Percentiles rank a stretch among this genome's conserved stretches.
Conservation (phyloP, 441 rosid genomes). For the Gossypium schwendimanii region DNA sequence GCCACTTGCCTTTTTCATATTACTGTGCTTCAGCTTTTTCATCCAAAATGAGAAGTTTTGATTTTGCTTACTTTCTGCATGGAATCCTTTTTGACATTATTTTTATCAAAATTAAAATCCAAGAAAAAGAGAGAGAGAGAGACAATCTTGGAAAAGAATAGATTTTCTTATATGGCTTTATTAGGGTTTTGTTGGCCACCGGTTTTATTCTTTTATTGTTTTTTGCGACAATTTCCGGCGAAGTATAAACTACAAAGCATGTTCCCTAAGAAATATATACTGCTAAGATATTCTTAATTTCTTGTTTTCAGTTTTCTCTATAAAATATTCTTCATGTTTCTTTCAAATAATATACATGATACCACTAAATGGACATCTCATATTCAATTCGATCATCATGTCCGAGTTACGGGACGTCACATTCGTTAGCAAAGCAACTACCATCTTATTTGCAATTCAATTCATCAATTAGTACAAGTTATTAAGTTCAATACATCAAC, state of each 20-base stretch:
- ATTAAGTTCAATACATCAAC: no score
- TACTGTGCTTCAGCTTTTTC: not conserved
- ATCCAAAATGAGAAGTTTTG: conserved; percentile 1
- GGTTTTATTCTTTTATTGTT: not conserved
- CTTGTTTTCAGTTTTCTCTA: not conserved
- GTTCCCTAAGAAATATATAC: not conserved
- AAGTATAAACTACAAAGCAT: not conserved
- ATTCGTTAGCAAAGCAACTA: no score
- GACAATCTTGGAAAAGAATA: not conserved
- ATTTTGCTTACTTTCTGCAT: conserved; percentile 6
- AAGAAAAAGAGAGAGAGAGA: not conserved
- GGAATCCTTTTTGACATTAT: not conserved
- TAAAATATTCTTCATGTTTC: no score
- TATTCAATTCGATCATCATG: no score
- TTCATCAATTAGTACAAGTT: no score
- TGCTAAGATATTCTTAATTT: not conserved
- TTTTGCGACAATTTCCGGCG: not conserved
- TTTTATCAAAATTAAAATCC: not conserved
- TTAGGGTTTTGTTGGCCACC: conserved; percentile 2
- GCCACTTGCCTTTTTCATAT: not conserved
- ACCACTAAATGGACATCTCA: no score
- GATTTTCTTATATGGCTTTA: not conserved
- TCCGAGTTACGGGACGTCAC: no score
- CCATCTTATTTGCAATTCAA: no score
- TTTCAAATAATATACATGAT: no score